Conservation (phyloP, 257 asterid species). For the Datura wrightii region DNA sequence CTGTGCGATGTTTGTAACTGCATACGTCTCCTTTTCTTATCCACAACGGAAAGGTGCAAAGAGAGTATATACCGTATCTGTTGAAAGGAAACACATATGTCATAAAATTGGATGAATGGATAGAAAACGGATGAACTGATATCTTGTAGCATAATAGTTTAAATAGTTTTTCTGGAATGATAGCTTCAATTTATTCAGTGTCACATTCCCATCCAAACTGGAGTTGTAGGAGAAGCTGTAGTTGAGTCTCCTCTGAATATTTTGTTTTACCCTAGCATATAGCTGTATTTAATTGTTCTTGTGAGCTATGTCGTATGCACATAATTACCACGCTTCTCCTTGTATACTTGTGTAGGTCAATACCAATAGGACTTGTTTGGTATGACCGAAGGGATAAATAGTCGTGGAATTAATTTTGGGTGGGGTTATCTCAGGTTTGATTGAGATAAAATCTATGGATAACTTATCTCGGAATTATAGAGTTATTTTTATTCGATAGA, state of each 20-base stretch:
- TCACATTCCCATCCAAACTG: background rate
- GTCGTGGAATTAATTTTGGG: too few relatives aligned
- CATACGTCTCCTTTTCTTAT: background rate
- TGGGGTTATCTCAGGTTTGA: too few relatives aligned
- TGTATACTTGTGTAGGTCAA: constrained; percentile 1
- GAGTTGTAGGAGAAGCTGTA: background rate
- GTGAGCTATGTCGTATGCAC: background rate
- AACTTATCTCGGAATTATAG: too few relatives aligned
- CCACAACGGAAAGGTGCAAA: background rate
- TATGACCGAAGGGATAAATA: too few relatives aligned
- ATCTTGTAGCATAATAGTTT: background rate
- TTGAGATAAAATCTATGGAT: too few relatives aligned
- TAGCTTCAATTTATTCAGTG: background rate
- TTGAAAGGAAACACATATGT: background rate
- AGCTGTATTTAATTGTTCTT: background rate
- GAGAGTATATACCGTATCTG: background rate
- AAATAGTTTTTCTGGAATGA: background rate
- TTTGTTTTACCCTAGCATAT: background rate
- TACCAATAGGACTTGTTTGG: too few relatives aligned
- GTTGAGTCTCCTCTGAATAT: background rate
- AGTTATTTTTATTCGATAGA: too few relatives aligned
- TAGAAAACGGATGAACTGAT: background rate
- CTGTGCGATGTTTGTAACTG: background rate
- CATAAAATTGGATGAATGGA: constrained; percentile 8
- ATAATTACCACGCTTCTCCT: background rate